Evolutionary conservation across 495 filamentous ascomycete species (phyloP), one percentile per base, ranked within the genome.

Genomic region (Neurospora intermedia): DNA sequence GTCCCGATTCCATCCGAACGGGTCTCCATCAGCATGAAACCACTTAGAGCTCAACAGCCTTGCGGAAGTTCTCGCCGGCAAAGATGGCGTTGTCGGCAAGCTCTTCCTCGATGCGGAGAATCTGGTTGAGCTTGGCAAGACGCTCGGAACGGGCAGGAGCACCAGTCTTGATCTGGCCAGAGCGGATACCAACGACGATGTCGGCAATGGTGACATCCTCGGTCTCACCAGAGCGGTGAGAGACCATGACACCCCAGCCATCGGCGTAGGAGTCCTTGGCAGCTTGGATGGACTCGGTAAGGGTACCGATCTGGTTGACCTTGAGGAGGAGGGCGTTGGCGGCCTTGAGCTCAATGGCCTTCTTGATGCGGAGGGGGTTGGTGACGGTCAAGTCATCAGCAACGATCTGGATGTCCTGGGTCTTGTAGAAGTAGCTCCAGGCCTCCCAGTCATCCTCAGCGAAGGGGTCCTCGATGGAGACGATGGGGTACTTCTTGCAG

Each of bases 401-500:
- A 75, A 99, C 96, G 82, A 99, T 94, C 88, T 99, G 96, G 89
- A 95, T 94, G 85, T 98, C 91, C 77, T 93, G 93, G 80, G 92
- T 95, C 90, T 97, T 97, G 93, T 91, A 97, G 91, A 98, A 99
- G 92, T 99, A 97, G 90, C 92, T 94, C 96, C 96, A 99, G 76
- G 96, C 96, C 89, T 98, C 96, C 96, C 89, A 91, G 84, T 91
- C 89, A 77, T 89, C 87, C 86, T 91, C 89, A 62, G 89, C 89
- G 78, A 91, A 91, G 75, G 89, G 89, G 75, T 91, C 89, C 82
- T 91, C 89, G 72, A 91, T 90, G 78, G 83, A 84, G 82, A 98
- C 93, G 82, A 99, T 99, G 79, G 96, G 96, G 89, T 99, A 99
- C 87, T 97, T 97, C 87, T 88, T 86, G 79, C 89, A 89, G 70